Evolutionary conservation across 257 asterid species (phyloP).

Genomic region (Solanum stenotomum): DNA sequence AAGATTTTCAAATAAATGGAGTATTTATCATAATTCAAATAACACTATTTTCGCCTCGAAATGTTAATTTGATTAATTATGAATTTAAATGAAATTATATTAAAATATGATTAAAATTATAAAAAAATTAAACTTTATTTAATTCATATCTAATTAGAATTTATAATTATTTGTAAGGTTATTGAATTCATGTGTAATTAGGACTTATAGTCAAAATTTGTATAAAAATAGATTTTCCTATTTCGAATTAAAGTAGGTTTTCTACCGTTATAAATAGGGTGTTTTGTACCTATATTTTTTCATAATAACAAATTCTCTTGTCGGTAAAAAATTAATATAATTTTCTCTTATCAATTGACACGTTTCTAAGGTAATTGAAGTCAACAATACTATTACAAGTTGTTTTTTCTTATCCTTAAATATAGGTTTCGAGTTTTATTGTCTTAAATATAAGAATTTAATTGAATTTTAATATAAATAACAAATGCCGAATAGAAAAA

Average conservation of each 20-base stretch:
- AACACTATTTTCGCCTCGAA: background rate
- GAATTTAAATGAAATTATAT: no score
- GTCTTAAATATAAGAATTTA: no score
- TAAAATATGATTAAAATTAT: background rate
- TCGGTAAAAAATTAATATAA: background rate
- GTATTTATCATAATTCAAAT: background rate
- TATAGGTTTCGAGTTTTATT: no score
- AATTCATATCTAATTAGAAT: background rate
- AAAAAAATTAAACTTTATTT: background rate
- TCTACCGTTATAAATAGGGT: background rate
- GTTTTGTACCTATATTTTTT: background rate
- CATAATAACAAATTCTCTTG: background rate
- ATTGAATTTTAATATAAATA: no score
- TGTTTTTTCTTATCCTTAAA: background rate
- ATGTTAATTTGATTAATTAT: background rate
- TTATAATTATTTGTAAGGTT: background rate
- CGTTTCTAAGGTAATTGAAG: background rate
- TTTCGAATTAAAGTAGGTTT: background rate
- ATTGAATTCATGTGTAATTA: background rate
- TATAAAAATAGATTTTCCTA: background rate
- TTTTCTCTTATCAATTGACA: background rate
- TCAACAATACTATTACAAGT: background rate
- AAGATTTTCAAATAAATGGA: background rate
- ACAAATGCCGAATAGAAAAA: no score
- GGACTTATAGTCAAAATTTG: background rate